A percentile compares a stretch with the other conserved stretches of the same genome.
Conservation (phyloP, 2,329 filamentous ascomycete genomes). For the Cytospora piceicola region DNA sequence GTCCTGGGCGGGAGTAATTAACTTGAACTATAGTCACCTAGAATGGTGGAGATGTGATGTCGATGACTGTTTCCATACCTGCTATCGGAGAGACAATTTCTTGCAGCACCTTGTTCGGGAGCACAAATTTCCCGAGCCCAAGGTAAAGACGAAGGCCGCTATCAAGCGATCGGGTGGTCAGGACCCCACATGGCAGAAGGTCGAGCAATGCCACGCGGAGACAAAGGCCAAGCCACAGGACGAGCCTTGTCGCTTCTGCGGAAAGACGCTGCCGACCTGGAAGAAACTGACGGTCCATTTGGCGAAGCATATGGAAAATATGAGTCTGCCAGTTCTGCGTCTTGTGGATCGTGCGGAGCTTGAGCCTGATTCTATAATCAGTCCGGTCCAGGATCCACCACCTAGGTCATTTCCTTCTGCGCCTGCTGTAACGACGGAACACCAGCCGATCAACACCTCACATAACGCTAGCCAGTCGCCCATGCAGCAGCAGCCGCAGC, state of each 20-base stretch:
- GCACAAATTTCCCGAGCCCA: slow-evolving; percentile 84
- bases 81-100: slow-evolving; percentile 90
- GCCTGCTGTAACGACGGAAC: slow-evolving; percentile 41
- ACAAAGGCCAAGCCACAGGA: slow-evolving; percentile 68
- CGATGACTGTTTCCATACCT: slow-evolving; percentile 78
- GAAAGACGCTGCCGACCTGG: slow-evolving; percentile 79
- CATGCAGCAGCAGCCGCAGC: slow-evolving; percentile 23
- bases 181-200: slow-evolving; percentile 74
- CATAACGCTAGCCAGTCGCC: slow-evolving; percentile 29
- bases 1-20: not conserved
- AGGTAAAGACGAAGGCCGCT: slow-evolving; percentile 72
- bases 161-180: slow-evolving; percentile 61
- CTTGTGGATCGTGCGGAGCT: slow-evolving; percentile 55
- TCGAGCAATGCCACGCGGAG: slow-evolving; percentile 76
- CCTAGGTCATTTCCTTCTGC: slow-evolving; percentile 43
- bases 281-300: slow-evolving; percentile 94
- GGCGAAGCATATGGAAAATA: slow-evolving; percentile 92
- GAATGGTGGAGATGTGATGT: slow-evolving; percentile 91
- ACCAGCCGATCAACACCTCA: slow-evolving; percentile 33
- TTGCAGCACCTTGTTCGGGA: slow-evolving; percentile 89
- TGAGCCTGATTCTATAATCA: slow-evolving; percentile 67
- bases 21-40: slow-evolving; percentile 55
- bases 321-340: slow-evolving; percentile 78
- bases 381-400: slow-evolving; percentile 64
- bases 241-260: slow-evolving; percentile 87